Evolutionary conservation across 495 filamentous ascomycete species (phyloP).

Genomic region (Neurospora tetrasperma): DNA sequence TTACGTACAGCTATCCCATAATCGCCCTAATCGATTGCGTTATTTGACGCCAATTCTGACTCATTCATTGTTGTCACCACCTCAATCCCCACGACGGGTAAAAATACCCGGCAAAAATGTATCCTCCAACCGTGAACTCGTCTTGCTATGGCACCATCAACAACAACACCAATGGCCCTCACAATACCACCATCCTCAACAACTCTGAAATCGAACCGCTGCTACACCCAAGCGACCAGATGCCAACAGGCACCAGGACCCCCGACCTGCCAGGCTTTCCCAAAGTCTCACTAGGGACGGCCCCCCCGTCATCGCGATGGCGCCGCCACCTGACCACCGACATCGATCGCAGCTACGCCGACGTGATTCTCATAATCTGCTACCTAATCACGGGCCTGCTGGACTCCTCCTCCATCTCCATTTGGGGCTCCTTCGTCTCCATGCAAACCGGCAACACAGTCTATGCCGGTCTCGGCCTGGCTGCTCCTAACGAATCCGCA

Average conservation of each 20-base stretch:
- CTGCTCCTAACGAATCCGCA: constrained; percentile 39
- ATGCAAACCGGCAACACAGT: constrained; percentile 79
- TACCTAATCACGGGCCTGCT: constrained; percentile 66
- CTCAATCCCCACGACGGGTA: background rate
- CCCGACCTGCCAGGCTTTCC: background rate
- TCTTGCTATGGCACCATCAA: background rate
- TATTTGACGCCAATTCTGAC: background rate
- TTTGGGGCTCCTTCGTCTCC: constrained; percentile 67
- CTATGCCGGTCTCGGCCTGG: constrained; percentile 58
- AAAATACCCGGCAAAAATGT: background rate
- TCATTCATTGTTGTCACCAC: background rate
- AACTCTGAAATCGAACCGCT: background rate
- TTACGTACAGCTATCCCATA: background rate
- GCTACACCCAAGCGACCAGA: background rate
- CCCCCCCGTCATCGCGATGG: constrained; percentile 12
- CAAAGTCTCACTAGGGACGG: background rate
- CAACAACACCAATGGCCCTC: background rate
- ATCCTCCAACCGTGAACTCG: background rate
- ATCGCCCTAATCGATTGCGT: background rate
- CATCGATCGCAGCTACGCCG: constrained; percentile 45
- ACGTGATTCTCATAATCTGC: constrained; percentile 52
- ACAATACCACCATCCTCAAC: background rate
- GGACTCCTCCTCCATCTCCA: constrained; percentile 59
- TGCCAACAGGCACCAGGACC: background rate
- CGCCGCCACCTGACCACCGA: constrained; percentile 36